Conservation (phyloP, 2,329 filamentous ascomycete species). For the Exophiala sp. region DNA sequence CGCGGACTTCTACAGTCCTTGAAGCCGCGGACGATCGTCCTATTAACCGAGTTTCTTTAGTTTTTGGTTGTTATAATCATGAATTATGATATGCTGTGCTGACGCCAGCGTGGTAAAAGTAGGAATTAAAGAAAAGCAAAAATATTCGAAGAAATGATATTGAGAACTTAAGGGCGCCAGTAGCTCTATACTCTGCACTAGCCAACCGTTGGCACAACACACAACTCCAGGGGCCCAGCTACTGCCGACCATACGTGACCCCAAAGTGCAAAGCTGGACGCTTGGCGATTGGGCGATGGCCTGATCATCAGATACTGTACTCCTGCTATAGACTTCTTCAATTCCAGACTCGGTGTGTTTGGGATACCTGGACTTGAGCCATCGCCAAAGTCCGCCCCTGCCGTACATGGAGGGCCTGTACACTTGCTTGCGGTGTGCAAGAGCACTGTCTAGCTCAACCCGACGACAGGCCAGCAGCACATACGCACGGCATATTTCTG, state of each 20-base stretch:
- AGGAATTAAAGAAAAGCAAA: neutral
- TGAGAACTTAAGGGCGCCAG: neutral
- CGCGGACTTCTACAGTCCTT: too few relatives aligned
- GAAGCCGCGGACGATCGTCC: too few relatives aligned
- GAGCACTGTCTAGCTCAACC: constrained; percentile 17
- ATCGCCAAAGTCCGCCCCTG: neutral
- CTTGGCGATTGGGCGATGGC: neutral
- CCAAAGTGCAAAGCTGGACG: neutral
- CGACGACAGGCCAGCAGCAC: constrained; percentile 6
- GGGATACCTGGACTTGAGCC: neutral
- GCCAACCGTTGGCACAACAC: too few relatives aligned
- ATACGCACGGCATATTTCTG: neutral
- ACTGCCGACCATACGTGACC: neutral
- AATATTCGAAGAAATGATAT: neutral
- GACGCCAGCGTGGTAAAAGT: neutral
- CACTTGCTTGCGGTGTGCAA: constrained; percentile 24
- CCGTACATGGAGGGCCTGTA: constrained; percentile 19
- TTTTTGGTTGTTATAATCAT: too few relatives aligned
- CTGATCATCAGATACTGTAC: neutral
- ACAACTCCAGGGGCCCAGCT: neutral
- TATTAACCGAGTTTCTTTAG: too few relatives aligned
- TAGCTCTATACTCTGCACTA: neutral
- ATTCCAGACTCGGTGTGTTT: neutral
- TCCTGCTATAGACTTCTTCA: constrained; percentile 1
- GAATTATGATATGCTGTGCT: too few relatives aligned